Base-by-base conservation (phyloP, 148 eudicot species). In the Camellia japonica region DNA sequence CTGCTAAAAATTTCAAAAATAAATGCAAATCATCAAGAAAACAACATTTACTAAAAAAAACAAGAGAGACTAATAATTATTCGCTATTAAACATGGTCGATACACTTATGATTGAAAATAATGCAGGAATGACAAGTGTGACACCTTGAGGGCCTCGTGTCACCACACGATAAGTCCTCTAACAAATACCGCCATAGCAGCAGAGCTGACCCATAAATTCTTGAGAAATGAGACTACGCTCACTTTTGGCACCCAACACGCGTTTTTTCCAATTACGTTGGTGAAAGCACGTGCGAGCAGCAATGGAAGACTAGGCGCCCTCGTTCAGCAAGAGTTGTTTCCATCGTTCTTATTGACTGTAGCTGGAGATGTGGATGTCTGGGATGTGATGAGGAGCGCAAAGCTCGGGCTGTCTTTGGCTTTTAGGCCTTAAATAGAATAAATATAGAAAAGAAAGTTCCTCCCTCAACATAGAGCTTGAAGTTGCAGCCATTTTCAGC, bases 331-430 rank as follows among this genome's bases (percentile, higher is more conserved):
- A 30, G 42, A 49, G 71, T 77, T 77, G 59, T 64, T 49, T 42
- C 46, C 72, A 8, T 51, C 79, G 9, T 23, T 77, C 20, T 49
- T 23, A 47, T 77, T 77, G 16, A 77, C 72, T 20, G n/a, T 65
- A 13, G 79, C 79, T 3, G 71, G 61, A 30, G 79, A 64, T 66
- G 71, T 77, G 14, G 79, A 65, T 15, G 43, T 65, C 14, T 20
- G 11, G 23, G 20, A 19, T 20, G 64, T 19, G 7, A 9, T 41
- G 6, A 74, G 52, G 4, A 77, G 0, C 30, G 69, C 71, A 19
- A 77, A 77, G 69, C 15, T 77, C 30, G 72, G 79, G 60, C 58
- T 77, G 61, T 77, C 79, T 66, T 49, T 77, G 79, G 60, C 79
- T 65, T 3, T 77, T 66, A 66, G 61, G 59, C 30, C 47, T 52